A percentile compares a stretch with the other conserved stretches of the same genome.
Evolutionary conservation across 176 grass and related monocot genomes (phyloP).

Genomic region (Cenchrus purpureus): DNA sequence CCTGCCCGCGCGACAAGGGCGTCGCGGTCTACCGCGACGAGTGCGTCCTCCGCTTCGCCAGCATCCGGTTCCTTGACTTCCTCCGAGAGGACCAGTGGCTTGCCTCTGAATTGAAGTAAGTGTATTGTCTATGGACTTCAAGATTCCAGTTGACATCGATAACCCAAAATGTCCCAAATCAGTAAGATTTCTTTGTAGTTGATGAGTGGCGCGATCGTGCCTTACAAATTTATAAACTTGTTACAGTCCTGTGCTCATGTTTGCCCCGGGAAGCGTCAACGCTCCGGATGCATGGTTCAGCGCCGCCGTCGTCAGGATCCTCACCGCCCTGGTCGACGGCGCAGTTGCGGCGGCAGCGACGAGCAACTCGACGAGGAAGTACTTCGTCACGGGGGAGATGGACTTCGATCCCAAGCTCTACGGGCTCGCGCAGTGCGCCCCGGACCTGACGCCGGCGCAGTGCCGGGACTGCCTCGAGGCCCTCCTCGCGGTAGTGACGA

Average conservation of each 20-base stretch:
- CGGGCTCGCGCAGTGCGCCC: conserved; percentile 54
- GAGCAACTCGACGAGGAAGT: conserved; percentile 38
- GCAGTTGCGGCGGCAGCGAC: background rate
- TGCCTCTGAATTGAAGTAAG: background rate
- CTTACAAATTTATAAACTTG: background rate
- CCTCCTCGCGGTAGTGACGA: rapidly evolving
- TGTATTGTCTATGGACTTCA: background rate
- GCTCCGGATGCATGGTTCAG: conserved; percentile 14
- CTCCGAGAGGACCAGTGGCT: conserved; percentile 31
- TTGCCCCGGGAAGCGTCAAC: background rate
- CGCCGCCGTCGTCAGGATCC: conserved; percentile 21
- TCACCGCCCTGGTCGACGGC: conserved; percentile 25
- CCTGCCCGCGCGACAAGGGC: conserved; percentile 38
- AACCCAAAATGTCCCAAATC: too few relatives aligned
- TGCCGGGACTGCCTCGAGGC: conserved; percentile 24
- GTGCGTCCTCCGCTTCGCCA: conserved; percentile 64
- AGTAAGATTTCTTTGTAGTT: too few relatives aligned
- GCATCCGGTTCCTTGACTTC: conserved; percentile 60
- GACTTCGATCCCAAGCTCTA: conserved; percentile 48
- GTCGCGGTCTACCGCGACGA: conserved; percentile 46
- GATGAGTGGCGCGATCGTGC: background rate
- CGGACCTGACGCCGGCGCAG: conserved; percentile 21
- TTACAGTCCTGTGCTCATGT: background rate
- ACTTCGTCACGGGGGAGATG: conserved; percentile 45
- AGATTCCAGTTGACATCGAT: too few relatives aligned